Base-by-base conservation (phyloP, 208 protist species). In the Acanthamoeba lenticulata region DNA sequence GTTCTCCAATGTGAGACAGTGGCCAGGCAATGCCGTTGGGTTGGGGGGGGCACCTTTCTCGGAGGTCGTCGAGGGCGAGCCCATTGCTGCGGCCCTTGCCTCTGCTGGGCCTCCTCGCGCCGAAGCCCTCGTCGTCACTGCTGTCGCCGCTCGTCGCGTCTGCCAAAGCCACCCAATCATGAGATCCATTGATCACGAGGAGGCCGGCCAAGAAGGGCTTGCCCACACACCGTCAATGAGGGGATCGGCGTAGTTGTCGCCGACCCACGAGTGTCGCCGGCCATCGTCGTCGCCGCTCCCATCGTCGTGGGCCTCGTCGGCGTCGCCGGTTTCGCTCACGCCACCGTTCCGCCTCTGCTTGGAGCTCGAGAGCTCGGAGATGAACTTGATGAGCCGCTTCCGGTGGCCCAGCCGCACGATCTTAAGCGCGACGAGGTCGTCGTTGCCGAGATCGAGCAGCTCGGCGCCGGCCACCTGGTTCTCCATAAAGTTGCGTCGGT, bases 401-500 rank as follows among this genome's bases (percentile, higher is more conserved):
- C 85, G 32, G 55, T 91, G 85, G 24, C 85, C 85, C 38, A 91
- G 55, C 55, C 85, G 29, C 2, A 49, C 40, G 21, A 91, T 72
- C 38, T 91, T 65, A 7, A 91, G 57, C 36, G 85, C 36, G 19
- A 91, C 27, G 24, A 91, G 85, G 49, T 91, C 85, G 13, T 91
- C 85, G 36, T 91, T 91, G 55, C 21, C 85, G 6, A 91, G 42
- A 36, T 91, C 85, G 9, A 91, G 47, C 85, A 91, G 85, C 36
- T 91, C 85, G 27, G 57, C 38, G 32, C 85, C 85, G 19, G 85
- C 57, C 0, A 91, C 55, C 36, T 72, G 47, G 57, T 91, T 91
- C 52, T 91, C 85, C 85, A 91, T 65, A 52, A 91, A 91, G 55
- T 74, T 91, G 11, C 47, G 47, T 24, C 57, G 27, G 57, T 91